Evolutionary conservation across 1,284 basidiomycete genomes (phyloP).

Genomic region (Wallemia hederae): DNA sequence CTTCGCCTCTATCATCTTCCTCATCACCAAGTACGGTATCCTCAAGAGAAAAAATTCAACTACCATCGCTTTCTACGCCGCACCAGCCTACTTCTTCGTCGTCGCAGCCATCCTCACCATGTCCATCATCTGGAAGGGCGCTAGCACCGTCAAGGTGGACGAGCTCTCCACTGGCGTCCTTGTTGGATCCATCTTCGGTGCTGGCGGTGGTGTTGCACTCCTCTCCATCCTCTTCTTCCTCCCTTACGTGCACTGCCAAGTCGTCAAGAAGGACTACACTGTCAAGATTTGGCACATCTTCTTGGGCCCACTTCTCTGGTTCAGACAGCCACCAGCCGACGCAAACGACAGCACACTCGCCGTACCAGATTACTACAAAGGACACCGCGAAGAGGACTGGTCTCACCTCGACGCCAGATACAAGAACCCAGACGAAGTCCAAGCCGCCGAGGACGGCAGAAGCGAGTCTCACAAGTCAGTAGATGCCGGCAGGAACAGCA

Average conservation of each 20-base stretch:
- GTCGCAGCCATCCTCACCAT: slow-evolving; percentile 8
- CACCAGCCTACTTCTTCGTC: slow-evolving; percentile 20
- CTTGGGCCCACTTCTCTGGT: slow-evolving; percentile 21
- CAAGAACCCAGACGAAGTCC: slow-evolving; percentile 5
- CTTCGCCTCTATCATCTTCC: slow-evolving; percentile 19
- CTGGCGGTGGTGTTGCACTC: slow-evolving; percentile 16
- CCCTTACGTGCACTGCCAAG: slow-evolving; percentile 21
- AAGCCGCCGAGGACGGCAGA: neutral
- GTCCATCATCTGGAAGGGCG: slow-evolving; percentile 12
- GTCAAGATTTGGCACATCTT: slow-evolving; percentile 21
- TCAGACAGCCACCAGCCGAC: slow-evolving; percentile 15
- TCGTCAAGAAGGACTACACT: slow-evolving; percentile 21
- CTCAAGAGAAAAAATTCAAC: slow-evolving; percentile 16
- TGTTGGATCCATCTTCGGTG: slow-evolving; percentile 19
- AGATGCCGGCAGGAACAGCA: too few relatives aligned
- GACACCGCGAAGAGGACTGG: slow-evolving; percentile 4
- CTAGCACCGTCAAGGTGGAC: slow-evolving; percentile 20
- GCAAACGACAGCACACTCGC: slow-evolving; percentile 7
- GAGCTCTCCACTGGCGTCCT: slow-evolving; percentile 14
- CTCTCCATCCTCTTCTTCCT: slow-evolving; percentile 21
- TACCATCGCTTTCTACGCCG: slow-evolving; percentile 14
- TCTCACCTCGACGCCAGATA: slow-evolving; percentile 6
- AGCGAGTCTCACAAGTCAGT: neutral
- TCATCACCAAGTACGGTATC: slow-evolving; percentile 18
- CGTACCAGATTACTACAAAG: slow-evolving; percentile 19